phyloP scores from a whole-genome alignment of 768 basidiomycete genomes.

The Cantharellus cinnabarinus region DNA sequence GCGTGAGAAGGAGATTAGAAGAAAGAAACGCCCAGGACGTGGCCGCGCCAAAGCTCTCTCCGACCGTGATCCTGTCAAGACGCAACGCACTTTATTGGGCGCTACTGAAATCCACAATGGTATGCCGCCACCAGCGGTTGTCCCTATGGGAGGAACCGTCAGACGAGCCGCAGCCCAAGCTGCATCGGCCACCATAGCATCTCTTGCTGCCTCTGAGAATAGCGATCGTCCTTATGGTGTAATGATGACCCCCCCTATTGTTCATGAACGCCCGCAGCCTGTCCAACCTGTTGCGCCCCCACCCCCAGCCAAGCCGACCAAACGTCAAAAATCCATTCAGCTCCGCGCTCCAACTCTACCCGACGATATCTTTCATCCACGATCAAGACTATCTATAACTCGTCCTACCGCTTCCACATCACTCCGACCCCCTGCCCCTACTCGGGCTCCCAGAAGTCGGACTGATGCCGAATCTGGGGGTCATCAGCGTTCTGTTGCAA shows the following conservation, averaged over 20 bases:
- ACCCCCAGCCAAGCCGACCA: constrained; percentile 4
- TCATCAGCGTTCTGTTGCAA: not conserved
- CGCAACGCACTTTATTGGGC: constrained; percentile 76
- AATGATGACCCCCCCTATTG: constrained; percentile 8
- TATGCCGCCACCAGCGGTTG: constrained; percentile 41
- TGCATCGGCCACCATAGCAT: constrained; percentile 67
- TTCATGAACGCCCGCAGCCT: constrained; percentile 12
- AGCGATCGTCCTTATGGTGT: constrained; percentile 25
- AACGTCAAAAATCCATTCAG: constrained; percentile 7
- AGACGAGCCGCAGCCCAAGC: constrained; percentile 74
- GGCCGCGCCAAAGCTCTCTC: constrained; percentile 66
- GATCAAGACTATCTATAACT: constrained; percentile 1
- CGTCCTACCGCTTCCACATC: constrained; percentile 2
- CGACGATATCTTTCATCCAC: constrained; percentile 2
- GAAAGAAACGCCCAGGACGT: constrained; percentile 62
- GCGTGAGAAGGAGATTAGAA: constrained; percentile 74
- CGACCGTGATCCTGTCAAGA: constrained; percentile 81
- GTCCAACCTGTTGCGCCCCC: constrained; percentile 18
- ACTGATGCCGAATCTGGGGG: not conserved
- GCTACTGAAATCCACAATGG: constrained; percentile 40
- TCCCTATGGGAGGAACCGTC: constrained; percentile 40
- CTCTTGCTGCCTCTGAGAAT: constrained; percentile 84
- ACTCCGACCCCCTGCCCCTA: not conserved
- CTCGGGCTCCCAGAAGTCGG: not conserved
- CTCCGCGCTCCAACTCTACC: constrained; percentile 5